Evolutionary conservation across 1,284 basidiomycete species (phyloP), one percentile per base, ranked within the genome.

Genomic region (Melanopsichium pennsylvanicum): DNA sequence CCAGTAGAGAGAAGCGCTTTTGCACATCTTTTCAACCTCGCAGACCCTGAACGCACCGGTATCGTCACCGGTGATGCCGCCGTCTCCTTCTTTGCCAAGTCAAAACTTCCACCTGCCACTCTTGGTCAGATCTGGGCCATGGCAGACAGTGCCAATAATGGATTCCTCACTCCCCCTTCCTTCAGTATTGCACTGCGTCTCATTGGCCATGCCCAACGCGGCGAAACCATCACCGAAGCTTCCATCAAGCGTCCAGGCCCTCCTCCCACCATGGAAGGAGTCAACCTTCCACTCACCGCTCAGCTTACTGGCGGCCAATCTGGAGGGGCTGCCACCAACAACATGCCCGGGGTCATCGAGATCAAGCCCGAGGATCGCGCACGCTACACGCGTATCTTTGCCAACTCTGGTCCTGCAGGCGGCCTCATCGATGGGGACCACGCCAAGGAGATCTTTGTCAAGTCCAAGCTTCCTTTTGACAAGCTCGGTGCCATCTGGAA

Each of bases 401-500:
- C 78, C 39, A 76, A 62, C 40, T 70, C 74, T 13, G 72, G 72
- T 3, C 79, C 79, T 10, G 57, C 52, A 8, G 67, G 72, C 16
- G 79, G 79, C 8, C 62, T 81, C 29, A 71, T 52, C 15, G 70
- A 81, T 87, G 93, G 91, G 45, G 91, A 95, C 34, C 92, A 95
- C 83, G 93, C 94, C 11, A 87, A 91, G 59, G 89, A 93, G 75
- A 88, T 97, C 49, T 97, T 98, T 78, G 84, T 97, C 74, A 97
- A 92, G 84, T 96, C 93, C 43, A 90, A 92, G 76, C 86, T 99
- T 33, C 85, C 89, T 3, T 89, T 91, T 71, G 93, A 96, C 51
- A 91, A 90, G 77, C 87, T 99, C 23, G 89, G 91, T 33, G 90
- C 92, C 80, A 96, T 98, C 82, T 99, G 96, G 95, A 90, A 87